A percentile compares a stretch with the other conserved stretches of the same genome.
Evolutionary conservation across 2,329 filamentous ascomycete species (phyloP).

Genomic region (Trichoderma sp.): DNA sequence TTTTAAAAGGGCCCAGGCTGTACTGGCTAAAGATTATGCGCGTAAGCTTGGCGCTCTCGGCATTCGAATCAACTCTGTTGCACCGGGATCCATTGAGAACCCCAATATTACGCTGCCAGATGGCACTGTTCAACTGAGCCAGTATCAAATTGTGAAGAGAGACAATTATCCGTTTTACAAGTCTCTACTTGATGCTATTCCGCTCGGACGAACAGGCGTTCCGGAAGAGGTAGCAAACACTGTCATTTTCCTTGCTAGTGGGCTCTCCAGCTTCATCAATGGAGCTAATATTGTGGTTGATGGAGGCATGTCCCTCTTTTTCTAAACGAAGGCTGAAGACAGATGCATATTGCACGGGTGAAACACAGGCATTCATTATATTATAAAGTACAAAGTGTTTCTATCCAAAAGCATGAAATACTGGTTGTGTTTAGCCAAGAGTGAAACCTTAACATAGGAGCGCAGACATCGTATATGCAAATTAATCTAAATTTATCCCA

Average conservation of each 20-base stretch:
- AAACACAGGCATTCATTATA: neutral
- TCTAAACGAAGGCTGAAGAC: neutral
- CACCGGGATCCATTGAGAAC: conserved; percentile 24
- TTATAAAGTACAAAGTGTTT: no score
- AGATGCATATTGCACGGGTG: no score
- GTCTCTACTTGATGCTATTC: conserved; percentile 16
- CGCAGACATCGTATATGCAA: neutral
- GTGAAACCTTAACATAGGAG: neutral
- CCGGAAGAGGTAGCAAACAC: conserved; percentile 27
- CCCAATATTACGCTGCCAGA: conserved; percentile 21
- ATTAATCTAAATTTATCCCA: no score
- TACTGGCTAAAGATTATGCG: conserved; percentile 26
- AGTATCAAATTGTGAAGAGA: conserved; percentile 15
- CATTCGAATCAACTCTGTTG: conserved; percentile 27
- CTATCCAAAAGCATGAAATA: neutral
- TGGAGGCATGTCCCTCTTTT: conserved; percentile 20
- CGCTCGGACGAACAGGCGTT: conserved; percentile 21
- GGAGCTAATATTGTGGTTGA: conserved; percentile 27
- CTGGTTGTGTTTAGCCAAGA: neutral
- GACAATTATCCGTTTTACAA: conserved; percentile 19
- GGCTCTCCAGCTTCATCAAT: conserved; percentile 23
- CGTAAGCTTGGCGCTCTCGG: conserved; percentile 24
- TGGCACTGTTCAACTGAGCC: conserved; percentile 25
- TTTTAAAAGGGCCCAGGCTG: conserved; percentile 27
- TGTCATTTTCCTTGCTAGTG: conserved; percentile 26